phyloP scores from a whole-genome alignment of 371 early-diverging fungal species.

The Synchytrium microbalum region DNA sequence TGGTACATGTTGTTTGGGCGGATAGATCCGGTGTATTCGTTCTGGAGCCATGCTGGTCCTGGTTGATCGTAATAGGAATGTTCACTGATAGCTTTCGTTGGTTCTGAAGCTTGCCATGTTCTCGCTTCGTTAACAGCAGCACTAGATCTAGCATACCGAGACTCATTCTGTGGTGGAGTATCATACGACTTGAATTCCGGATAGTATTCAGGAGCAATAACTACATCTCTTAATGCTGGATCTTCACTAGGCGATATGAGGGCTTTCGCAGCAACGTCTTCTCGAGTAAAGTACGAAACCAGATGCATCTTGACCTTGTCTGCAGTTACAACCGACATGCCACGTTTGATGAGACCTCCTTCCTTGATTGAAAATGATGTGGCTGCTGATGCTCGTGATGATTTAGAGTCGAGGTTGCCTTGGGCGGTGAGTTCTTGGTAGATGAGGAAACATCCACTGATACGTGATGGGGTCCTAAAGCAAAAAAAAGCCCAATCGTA shows the following conservation, averaged over 20 bases:
- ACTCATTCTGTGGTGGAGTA: no score
- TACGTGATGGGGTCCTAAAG: conserved; percentile 81
- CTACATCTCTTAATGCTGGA: neutral
- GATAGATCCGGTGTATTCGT: no score
- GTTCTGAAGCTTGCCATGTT: no score
- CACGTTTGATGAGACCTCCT: conserved; percentile 75
- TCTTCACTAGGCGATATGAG: neutral
- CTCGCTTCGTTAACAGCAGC: no score
- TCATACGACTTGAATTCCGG: no score
- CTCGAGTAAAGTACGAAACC: conserved; percentile 75
- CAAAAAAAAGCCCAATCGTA: no score
- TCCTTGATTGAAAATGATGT: conserved; percentile 35
- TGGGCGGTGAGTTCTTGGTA: conserved; percentile 20
- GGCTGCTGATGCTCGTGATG: neutral
- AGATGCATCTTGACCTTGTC: conserved; percentile 69
- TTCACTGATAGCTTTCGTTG: no score
- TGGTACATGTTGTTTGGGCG: no score
- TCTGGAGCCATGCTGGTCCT: no score
- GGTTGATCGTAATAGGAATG: no score
- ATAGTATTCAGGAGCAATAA: neutral
- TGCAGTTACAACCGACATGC: conserved; percentile 69
- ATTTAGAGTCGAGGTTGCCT: conserved; percentile 5
- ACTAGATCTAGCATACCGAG: no score
- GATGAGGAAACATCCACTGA: conserved; percentile 23
- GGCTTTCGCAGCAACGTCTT: conserved; percentile 43